Base-by-base conservation (phyloP, 306 rosid species). In the Dalbergia oliveri region DNA sequence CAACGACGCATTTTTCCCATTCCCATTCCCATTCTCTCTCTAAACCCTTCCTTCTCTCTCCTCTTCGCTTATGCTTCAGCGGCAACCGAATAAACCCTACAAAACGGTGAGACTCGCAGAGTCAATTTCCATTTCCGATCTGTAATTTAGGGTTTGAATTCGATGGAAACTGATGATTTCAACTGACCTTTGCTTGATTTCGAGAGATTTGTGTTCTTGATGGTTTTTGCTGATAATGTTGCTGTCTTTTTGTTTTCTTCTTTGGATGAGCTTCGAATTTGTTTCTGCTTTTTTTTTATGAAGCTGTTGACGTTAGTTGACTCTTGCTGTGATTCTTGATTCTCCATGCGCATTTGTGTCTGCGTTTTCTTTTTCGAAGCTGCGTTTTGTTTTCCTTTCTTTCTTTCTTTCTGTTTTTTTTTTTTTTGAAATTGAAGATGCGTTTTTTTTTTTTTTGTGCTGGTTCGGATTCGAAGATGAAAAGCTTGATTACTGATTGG, bases 61-160 rank as follows among this genome's bases (percentile, higher is more conserved):
- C 37, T 21, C 5, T 78, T 18, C 59, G 47, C 59, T 8, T 33
- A 54, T 56, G 62, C 58, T 73, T 63, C 71, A 43, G 47, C 82
- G 33, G 35, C 63, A 66, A 49, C 68, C 69, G 35, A 67, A 35
- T 81, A 84, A 69, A 79, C 87, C 87, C 88, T 64, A 72, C 82
- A 64, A 50, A 50, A 79, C 44, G 84, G 86, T 82, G 58, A 87
- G 88, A 35, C 1, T 58, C 75, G 14, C 66, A 3, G 26, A 47
- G 43, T 26, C 56, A 31, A 66, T 67, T 81, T 72, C 64, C 34
- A 58, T 61, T 4, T 69, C 81, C 73, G 87, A 85, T 84, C 89
- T 88, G 79, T 31, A 43, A 54, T 72, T 79, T 90, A 79, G 89
- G 87, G 88, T 81, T 84, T 82, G 41, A 69, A 63, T 76, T 63